Evolutionary conservation across 495 filamentous ascomycete species (phyloP), one percentile per base, ranked within the genome.

Genomic region (Astrothelium macrocarpum): DNA sequence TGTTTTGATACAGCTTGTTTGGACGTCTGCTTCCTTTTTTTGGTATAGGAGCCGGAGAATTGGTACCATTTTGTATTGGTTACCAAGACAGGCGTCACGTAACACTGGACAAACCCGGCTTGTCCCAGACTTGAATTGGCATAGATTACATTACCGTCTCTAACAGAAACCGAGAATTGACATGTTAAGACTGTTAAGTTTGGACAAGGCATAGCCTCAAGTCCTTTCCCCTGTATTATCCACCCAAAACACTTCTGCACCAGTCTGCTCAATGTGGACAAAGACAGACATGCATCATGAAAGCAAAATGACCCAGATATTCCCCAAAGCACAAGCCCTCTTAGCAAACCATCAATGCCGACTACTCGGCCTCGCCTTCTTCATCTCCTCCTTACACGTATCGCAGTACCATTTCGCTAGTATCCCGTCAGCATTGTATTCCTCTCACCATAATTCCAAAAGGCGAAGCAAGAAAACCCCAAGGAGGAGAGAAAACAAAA

Each of bases 331-430:
- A 39, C 34, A 39, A 5, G 34, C 34, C 14, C n/a, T 20, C 7
- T 49, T 20, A 49, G 3, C 3, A 14, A 49, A 18, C 43, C 3
- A 18, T 49, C 43, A 56, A 16, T 56, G 49, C 25, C 49, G 49
- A 29, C 49, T 56, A 25, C 49, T 56, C 25, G 49, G 49, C 49
- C 49, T 56, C 5, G 49, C 49, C 49, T 56, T 56, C 49, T 29
- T 56, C 49, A 56, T 56, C 16, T 56, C 49, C 25, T 56, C 49
- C 25, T 56, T 56, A 29, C 49, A 56, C 12, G 23, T 56, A 2
- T 56, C 49, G 20, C 49, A 56, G 25, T 56, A 56, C 49, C 49
- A 56, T 56, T 56, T 56, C 25, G 49, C 49, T 56, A 29, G 11
- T 9, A 26, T 3, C 49, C 26, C 0, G 25, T 32, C 20, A 56